Evolutionary conservation across 768 basidiomycete species (phyloP).

Genomic region (Naematelia encephala): DNA sequence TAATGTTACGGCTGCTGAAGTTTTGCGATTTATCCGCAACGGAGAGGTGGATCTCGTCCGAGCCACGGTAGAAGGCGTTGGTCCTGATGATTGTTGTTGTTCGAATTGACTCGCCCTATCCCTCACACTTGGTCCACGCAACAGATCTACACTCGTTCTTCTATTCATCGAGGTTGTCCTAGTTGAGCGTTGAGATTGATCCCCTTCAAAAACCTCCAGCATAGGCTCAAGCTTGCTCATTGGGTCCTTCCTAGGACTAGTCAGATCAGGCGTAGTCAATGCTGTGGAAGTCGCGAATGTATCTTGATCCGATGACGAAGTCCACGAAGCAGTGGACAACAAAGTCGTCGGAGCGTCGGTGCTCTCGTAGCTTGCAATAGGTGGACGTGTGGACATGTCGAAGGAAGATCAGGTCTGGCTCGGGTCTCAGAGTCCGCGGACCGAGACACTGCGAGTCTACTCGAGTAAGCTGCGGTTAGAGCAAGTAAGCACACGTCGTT

Average conservation of each 20-base stretch:
- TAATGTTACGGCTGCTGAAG: background rate
- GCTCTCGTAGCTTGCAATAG: slow-evolving; percentile 4
- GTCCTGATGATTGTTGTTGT: slow-evolving; percentile 17
- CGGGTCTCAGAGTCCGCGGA: background rate
- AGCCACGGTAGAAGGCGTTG: slow-evolving; percentile 10
- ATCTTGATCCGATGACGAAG: slow-evolving; percentile 19
- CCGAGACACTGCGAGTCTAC: background rate
- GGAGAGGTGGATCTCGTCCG: slow-evolving; percentile 32
- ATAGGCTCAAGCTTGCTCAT: slow-evolving; percentile 20
- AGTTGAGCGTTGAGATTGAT: background rate
- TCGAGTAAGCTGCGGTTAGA: background rate
- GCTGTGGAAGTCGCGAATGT: slow-evolving; percentile 23
- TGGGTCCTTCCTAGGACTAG: slow-evolving; percentile 15
- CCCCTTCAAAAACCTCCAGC: slow-evolving; percentile 24
- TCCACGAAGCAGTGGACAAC: slow-evolving; percentile 22
- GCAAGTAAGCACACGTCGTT: background rate
- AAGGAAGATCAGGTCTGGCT: background rate
- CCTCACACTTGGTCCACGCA: slow-evolving; percentile 27
- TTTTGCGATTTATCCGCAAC: slow-evolving; percentile 18
- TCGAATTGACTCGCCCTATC: slow-evolving; percentile 36
- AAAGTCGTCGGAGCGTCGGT: slow-evolving; percentile 19
- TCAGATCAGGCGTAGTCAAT: slow-evolving; percentile 33
- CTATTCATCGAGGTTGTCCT: slow-evolving; percentile 13
- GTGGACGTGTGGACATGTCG: slow-evolving; percentile 21
- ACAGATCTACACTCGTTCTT: slow-evolving; percentile 14